Evolutionary conservation across 2,329 filamentous ascomycete genomes (phyloP), one percentile per base, ranked within the genome.

Genomic region (Beauveria scarabaeidicola): DNA sequence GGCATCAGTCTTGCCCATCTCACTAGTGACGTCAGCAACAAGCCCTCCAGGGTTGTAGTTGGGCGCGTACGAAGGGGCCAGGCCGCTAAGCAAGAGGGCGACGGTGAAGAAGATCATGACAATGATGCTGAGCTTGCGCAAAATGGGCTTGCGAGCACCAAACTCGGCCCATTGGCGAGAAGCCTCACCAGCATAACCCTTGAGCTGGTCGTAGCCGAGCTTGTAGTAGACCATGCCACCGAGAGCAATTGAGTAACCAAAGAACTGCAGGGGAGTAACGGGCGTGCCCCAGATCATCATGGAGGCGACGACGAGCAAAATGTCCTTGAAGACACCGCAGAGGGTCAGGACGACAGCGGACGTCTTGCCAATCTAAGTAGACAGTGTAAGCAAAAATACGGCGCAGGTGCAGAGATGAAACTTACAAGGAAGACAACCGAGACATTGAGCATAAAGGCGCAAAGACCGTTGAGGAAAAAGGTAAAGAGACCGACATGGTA

Each of bases 241-340:
- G 36, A 94, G 84, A 54, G 90, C 89, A 70, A 94, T 90, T 72
- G 81, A 82, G 81, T 93, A 94, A 66, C 90, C 90, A 71, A 93
- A 91, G 72, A 89, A 87, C 78, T 94, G 90, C 60, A 93, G 82
- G 59, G 77, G 77, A 17, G 87, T 84, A 64, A 93, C 86, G 57
- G 86, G 83, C 63, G 89, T 89, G 66, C 84, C 83, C 87, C 89
- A 93, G 73, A 93, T 89, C 65, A 89, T 74, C 84, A 93, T 91
- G 62, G 88, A 91, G 50, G 88, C 87, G 56, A 79, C 78, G 61
- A 94, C 90, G 53, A 94, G 86, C 68, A 94, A 81, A 61, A 94
- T 90, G 74, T 94, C 90, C 81, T 94, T 94, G 63, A 94, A 84
- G 43, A 94, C 89, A 78, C 90, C 90, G 70, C 88, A 93, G 52